These are phyloP conservation scores for Alternaria alternata DNA, from an alignment of 2,329 filamentous ascomycete genomes.

Conservation along the genomic window DNA sequence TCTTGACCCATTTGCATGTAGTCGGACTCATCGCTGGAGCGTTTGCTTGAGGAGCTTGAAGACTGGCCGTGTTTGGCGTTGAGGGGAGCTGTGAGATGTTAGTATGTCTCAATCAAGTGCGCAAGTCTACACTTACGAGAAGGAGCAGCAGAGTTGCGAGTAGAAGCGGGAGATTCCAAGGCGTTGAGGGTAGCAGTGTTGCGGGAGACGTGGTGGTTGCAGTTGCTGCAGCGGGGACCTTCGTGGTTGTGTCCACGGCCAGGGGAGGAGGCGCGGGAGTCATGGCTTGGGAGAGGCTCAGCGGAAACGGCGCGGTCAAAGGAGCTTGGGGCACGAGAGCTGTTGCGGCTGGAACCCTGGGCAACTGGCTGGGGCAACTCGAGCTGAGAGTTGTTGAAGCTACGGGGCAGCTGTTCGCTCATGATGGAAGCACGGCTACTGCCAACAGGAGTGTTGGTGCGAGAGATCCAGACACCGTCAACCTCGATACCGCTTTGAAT, in stretches of 20 bases:
- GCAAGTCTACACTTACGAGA: slow-evolving; percentile 35
- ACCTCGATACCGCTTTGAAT: slow-evolving; percentile 84
- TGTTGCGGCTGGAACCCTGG: slow-evolving; percentile 46
- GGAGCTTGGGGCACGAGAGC: slow-evolving; percentile 46
- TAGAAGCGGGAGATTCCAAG: slow-evolving; percentile 37
- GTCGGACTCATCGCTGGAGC: slow-evolving; percentile 48
- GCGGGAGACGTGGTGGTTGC: slow-evolving; percentile 36
- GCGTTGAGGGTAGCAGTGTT: slow-evolving; percentile 44
- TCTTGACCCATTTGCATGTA: slow-evolving; percentile 41
- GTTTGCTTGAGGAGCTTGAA: slow-evolving; percentile 41
- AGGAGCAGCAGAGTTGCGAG: slow-evolving; percentile 26
- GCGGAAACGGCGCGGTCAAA: slow-evolving; percentile 51
- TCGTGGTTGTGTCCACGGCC: slow-evolving; percentile 35
- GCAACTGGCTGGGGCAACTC: slow-evolving; percentile 42
- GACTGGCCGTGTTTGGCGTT: slow-evolving; percentile 26
- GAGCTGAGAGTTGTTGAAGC: slow-evolving; percentile 44
- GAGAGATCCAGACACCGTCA: slow-evolving; percentile 74
- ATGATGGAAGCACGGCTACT: slow-evolving; percentile 48
- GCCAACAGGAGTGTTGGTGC: slow-evolving; percentile 53
- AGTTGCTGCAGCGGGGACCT: slow-evolving; percentile 48
- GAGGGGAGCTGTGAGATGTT: slow-evolving; percentile 27
- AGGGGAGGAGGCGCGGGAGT: slow-evolving; percentile 45
- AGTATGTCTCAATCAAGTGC: neutral
- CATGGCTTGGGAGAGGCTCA: slow-evolving; percentile 43
- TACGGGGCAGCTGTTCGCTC: slow-evolving; percentile 41